Conservation (phyloP, 1,284 basidiomycete genomes). For the Tilletia horrida region DNA sequence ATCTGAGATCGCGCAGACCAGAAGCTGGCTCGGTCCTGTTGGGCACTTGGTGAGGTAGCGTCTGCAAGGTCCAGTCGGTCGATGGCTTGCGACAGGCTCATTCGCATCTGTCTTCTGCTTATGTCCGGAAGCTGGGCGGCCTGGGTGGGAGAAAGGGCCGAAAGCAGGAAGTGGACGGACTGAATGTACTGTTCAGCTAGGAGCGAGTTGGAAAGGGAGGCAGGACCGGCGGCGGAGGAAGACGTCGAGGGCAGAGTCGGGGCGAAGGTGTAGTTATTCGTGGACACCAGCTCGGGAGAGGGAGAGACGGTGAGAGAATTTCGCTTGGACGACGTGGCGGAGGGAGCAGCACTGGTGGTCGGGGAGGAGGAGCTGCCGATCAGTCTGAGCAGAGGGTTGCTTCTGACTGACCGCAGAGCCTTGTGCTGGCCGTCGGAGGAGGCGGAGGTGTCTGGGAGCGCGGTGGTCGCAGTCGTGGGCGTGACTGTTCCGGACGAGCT, state of each 20-base stretch:
- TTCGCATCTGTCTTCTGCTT: slow-evolving; percentile 14
- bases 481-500: slow-evolving; percentile 4
- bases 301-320: neutral
- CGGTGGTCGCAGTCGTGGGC: neutral
- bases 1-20: slow-evolving; percentile 8
- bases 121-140: slow-evolving; percentile 2
- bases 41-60: neutral
- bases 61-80: slow-evolving; percentile 5
- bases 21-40: slow-evolving; percentile 1
- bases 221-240: neutral
- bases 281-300: neutral
- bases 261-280: slow-evolving; percentile 8
- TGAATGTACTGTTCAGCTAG: slow-evolving; percentile 15
- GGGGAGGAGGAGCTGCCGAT: neutral
- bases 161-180: slow-evolving; percentile 16
- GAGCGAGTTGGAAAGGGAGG: neutral
- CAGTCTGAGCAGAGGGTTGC: slow-evolving; percentile 12
- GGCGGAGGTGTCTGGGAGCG: neutral
- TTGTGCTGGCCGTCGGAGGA: neutral
- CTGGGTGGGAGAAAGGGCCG: slow-evolving; percentile 8
- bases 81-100: slow-evolving; percentile 10
- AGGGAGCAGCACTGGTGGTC: neutral
- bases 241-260: neutral
- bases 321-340: neutral
- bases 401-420: slow-evolving; percentile 4